A percentile compares a stretch with the other conserved stretches of the same genome.
Evolutionary conservation across 2,329 filamentous ascomycete species (phyloP).

Genomic region (Dothistroma septosporum): DNA sequence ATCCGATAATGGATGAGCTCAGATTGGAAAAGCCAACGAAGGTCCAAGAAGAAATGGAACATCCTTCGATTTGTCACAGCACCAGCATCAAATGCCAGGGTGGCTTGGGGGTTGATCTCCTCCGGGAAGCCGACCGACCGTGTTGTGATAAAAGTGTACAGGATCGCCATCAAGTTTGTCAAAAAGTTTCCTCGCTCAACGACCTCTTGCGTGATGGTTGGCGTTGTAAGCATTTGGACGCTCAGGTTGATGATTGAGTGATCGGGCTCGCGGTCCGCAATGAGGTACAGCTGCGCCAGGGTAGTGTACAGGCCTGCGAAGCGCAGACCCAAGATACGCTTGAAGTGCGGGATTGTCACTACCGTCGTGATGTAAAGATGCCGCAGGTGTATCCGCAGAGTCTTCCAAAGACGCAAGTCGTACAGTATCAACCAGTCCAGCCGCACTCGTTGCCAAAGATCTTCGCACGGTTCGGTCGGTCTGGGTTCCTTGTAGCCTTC

Average conservation of each 20-base stretch:
- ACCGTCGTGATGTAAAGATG: conserved; percentile 96
- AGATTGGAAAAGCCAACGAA: conserved; percentile 85
- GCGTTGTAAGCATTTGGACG: conserved; percentile 91
- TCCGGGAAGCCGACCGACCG: conserved; percentile 92
- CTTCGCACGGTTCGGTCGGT: conserved; percentile 65
- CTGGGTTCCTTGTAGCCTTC: conserved; percentile 51
- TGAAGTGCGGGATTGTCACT: conserved; percentile 92
- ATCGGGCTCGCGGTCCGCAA: conserved; percentile 92
- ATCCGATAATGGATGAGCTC: conserved; percentile 83
- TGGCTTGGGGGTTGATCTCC: conserved; percentile 79
- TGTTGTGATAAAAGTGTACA: conserved; percentile 95
- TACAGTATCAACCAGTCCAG: conserved; percentile 94
- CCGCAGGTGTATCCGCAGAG: conserved; percentile 80
- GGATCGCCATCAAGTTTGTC: conserved; percentile 88
- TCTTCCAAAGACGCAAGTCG: conserved; percentile 95
- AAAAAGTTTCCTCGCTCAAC: conserved; percentile 94
- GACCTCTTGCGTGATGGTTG: conserved; percentile 92
- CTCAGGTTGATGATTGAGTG: conserved; percentile 98
- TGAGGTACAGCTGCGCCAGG: conserved; percentile 87
- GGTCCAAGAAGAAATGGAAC: conserved; percentile 95
- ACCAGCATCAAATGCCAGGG: conserved; percentile 87
- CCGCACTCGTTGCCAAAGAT: conserved; percentile 82
- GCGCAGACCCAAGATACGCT: conserved; percentile 84
- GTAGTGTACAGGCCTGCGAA: conserved; percentile 94
- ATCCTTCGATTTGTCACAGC: conserved; percentile 92